Percentiles rank a stretch among this genome's conserved stretches.
phyloP scores from a whole-genome alignment of 768 basidiomycete genomes.

The Sporobolomyces phaffii region DNA sequence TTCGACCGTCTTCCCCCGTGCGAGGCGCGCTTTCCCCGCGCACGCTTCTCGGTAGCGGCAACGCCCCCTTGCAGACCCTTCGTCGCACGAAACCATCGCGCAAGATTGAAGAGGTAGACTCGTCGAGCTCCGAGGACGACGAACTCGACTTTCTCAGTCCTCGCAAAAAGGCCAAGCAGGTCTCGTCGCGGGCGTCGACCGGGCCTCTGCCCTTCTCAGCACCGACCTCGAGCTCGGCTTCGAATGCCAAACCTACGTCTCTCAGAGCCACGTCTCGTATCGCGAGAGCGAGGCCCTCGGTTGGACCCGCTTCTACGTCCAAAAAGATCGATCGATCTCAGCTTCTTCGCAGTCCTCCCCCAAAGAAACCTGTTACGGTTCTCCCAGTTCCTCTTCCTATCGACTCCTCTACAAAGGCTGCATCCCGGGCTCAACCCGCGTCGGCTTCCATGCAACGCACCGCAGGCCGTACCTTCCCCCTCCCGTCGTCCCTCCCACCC shows the following conservation, averaged over 20 bases:
- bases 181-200: too few species aligned
- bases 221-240: background rate
- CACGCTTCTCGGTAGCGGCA: background rate
- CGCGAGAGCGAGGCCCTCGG: background rate
- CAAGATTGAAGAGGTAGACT: constrained; percentile 26
- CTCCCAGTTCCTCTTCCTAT: background rate
- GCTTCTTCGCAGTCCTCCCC: constrained; percentile 22
- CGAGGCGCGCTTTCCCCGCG: constrained; percentile 22
- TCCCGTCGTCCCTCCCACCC: background rate
- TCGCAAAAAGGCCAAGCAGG: constrained; percentile 28
- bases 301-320: background rate
- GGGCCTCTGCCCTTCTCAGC: too few species aligned
- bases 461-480: background rate
- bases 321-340: background rate
- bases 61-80: background rate
- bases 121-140: constrained; percentile 12
- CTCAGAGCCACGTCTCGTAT: background rate
- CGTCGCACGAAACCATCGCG: constrained; percentile 8
- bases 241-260: too few species aligned
- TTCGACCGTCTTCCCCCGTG: constrained; percentile 19
- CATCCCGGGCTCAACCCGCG: background rate
- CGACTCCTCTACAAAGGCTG: background rate
- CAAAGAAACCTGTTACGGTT: constrained; percentile 3
- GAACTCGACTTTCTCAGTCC: constrained; percentile 34
- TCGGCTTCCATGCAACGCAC: background rate